phyloP scores from a whole-genome alignment of 805 yeast species.

The Yarrowia sp. region DNA sequence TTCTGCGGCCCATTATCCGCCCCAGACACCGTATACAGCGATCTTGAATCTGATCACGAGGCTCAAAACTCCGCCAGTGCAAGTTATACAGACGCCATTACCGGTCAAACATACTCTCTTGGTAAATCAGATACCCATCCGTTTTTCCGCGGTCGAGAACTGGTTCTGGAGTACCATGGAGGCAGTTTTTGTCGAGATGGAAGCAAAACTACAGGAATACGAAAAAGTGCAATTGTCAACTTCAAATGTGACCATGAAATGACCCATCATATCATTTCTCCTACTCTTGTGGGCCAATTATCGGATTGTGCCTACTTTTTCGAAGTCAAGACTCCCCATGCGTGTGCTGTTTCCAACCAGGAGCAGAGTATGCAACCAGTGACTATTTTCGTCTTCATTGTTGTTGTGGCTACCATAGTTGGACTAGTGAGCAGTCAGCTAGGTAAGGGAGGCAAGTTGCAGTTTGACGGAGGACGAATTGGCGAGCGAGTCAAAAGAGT shows the following conservation, averaged over 20 bases:
- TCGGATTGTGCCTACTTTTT: constrained; percentile 80
- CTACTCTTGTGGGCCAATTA: constrained; percentile 62
- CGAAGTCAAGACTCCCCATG: constrained; percentile 79
- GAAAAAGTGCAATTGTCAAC: constrained; percentile 62
- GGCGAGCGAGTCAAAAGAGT: background rate
- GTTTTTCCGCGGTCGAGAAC: constrained; percentile 63
- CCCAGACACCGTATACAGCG: background rate
- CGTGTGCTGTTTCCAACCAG: constrained; percentile 76
- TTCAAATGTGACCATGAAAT: constrained; percentile 79
- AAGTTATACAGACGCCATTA: constrained; percentile 46
- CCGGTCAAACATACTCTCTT: constrained; percentile 48
- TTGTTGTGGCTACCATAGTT: constrained; percentile 41
- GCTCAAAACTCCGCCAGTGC: constrained; percentile 47
- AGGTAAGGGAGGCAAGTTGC: background rate
- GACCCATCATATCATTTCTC: constrained; percentile 50
- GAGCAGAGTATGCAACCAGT: constrained; percentile 50
- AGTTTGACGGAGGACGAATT: background rate
- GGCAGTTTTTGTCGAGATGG: constrained; percentile 55
- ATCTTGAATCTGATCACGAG: constrained; percentile 36
- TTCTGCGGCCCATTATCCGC: constrained; percentile 42
- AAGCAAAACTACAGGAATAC: constrained; percentile 41
- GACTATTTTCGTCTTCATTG: constrained; percentile 62
- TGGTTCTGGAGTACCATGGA: constrained; percentile 63
- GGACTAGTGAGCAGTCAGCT: background rate
- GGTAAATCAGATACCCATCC: constrained; percentile 58